phyloP scores from a whole-genome alignment of 2,329 filamentous ascomycete species.

The Scedosporium aurantiacum region DNA sequence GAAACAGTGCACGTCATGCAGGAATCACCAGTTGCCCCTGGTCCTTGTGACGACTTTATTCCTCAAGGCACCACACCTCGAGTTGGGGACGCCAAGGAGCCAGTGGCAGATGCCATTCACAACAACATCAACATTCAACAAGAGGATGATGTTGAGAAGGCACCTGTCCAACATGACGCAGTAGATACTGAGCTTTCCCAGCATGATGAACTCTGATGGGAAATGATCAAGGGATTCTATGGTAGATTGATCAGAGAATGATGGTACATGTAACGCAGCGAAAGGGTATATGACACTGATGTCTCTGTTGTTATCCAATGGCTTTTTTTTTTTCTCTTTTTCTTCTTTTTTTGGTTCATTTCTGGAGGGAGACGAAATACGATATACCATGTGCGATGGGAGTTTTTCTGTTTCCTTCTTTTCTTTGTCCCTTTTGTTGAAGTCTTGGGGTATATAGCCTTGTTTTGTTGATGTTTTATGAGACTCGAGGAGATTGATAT shows the following conservation, averaged over 20 bases:
- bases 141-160: neutral
- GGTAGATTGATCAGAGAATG: neutral
- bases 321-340: neutral
- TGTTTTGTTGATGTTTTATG: neutral
- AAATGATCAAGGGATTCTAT: neutral
- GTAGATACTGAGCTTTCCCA: neutral
- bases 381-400: neutral
- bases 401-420: constrained; percentile 1
- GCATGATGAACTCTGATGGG: neutral
- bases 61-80: neutral
- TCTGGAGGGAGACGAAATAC: neutral
- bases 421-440: neutral
- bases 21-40: neutral
- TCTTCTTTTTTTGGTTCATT: constrained; percentile 2
- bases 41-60: neutral
- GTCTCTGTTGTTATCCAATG: neutral
- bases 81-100: neutral
- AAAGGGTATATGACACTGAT: neutral
- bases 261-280: neutral
- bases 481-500: neutral
- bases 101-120: too few species aligned
- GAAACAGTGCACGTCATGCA: constrained; percentile 2
- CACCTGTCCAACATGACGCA: neutral
- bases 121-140: neutral
- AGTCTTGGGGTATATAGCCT: neutral